Evolutionary conservation across 768 basidiomycete genomes (phyloP), one percentile per base, ranked within the genome.

Genomic region (Suillus weaverae): DNA sequence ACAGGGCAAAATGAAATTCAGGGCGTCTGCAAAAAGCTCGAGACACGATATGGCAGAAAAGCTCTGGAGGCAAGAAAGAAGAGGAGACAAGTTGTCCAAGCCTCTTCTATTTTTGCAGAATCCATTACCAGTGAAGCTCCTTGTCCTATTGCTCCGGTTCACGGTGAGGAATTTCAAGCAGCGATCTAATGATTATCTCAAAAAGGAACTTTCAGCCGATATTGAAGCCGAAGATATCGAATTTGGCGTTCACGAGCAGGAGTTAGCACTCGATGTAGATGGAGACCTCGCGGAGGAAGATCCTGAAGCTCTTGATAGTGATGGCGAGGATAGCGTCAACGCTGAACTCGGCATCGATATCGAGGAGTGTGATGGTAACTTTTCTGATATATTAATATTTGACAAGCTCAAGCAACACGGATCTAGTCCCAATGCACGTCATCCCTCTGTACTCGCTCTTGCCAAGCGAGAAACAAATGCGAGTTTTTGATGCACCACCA

Each of bases 1-100:
- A 99, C 97, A 0, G 97, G 97, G 26, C 97, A 98, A 76, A 92
- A 93, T 67, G 97, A 99, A 78, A 99, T 99, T 69, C 81, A 83
- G 16, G 90, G 90, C 4, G 86, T 97, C 2, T 96, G 94, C 73
- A 83, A 86, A 70, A 89, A 87, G 72, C 77, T 99, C 60, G 91
- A 96, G 72, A 85, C 86, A 53, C 87, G 82, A 71, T 98, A 91
- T 71, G 87, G 94, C 1, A 72, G 74, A 62, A 89, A 86, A 72
- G 88, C 87, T 9, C 76, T 92, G 36, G 80, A 85, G 61, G 81
- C 80, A 57, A 85, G 84, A 71, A 81, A 78, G 69, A 81, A 73
- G 69, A 79, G 72, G 67, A 72, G 70, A 64, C 69, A 67, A 39
- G 59, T 69, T 46, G 68, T 72, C 26, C 69, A 73, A 36, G 68